Evolutionary conservation across 139 green algal genomes (phyloP).

Genomic region (Spirogloea muscicola): DNA sequence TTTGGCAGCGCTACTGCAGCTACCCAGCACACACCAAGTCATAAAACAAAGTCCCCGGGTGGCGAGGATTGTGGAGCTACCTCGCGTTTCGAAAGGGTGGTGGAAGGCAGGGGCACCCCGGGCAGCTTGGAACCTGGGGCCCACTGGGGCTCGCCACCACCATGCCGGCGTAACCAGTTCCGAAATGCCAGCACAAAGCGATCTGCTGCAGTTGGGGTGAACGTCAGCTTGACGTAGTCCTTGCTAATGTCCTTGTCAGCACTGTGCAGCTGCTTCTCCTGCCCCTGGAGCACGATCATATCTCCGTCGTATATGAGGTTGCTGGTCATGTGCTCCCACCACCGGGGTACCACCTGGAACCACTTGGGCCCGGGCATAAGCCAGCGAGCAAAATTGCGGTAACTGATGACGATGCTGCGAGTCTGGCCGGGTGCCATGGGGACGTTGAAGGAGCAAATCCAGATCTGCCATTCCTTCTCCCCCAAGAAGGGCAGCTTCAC

Average conservation of each 20-base stretch:
- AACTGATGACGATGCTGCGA: constrained; percentile 22
- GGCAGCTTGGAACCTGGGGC: constrained; percentile 11
- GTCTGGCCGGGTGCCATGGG: constrained; percentile 25
- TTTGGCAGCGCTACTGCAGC: too few species aligned
- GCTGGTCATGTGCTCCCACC: constrained; percentile 39
- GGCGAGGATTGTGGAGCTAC: too few species aligned
- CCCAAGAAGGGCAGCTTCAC: constrained; percentile 12
- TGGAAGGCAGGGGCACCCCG: constrained; percentile 15
- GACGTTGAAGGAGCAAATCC: constrained; percentile 40
- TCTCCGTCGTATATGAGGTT: constrained; percentile 42
- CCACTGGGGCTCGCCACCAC: constrained; percentile 24
- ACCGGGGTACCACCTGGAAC: constrained; percentile 38
- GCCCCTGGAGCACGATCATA: constrained; percentile 36
- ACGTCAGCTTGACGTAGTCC: constrained; percentile 28
- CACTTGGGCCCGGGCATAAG: constrained; percentile 5
- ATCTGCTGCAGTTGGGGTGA: constrained; percentile 25
- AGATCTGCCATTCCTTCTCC: constrained; percentile 36
- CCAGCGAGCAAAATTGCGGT: constrained; percentile 14
- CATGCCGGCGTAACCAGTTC: constrained; percentile 38
- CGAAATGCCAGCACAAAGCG: constrained; percentile 42
- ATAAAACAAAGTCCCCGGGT: too few species aligned
- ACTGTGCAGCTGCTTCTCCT: constrained; percentile 23
- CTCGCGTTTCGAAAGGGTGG: constrained; percentile 5
- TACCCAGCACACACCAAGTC: too few species aligned
- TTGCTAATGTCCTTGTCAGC: neutral